These are phyloP conservation scores for Escallonia herrerae DNA, from an alignment of 129 eudicot genomes.

Conservation along the genomic window DNA sequence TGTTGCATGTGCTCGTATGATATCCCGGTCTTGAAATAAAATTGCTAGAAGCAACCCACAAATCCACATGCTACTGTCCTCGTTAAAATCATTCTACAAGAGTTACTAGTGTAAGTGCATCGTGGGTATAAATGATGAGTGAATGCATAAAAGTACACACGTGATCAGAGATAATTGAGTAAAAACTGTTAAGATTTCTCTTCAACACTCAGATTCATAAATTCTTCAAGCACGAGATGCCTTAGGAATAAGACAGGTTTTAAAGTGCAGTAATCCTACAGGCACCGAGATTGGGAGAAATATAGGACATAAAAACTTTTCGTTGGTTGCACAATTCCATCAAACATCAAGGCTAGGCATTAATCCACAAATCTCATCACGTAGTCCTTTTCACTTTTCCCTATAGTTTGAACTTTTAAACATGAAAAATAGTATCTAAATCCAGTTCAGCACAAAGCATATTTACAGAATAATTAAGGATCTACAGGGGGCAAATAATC, in stretches of 20 bases:
- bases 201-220: too few species aligned
- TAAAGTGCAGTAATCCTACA: not conserved
- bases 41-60: constrained; percentile 74
- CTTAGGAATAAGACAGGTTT: not conserved
- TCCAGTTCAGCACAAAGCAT: too few species aligned
- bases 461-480: too few species aligned
- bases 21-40: constrained; percentile 86
- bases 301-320: not conserved
- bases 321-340: not conserved
- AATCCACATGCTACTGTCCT: constrained; percentile 84
- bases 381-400: not conserved
- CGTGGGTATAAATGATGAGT: not conserved
- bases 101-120: constrained; percentile 1
- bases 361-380: not conserved
- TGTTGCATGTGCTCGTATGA: constrained; percentile 73
- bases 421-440: too few species aligned
- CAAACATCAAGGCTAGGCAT: not conserved
- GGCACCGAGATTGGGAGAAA: not conserved
- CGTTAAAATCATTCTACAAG: constrained; percentile 59
- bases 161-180: too few species aligned
- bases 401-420: too few species aligned
- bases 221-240: too few species aligned
- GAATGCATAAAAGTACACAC: not conserved
- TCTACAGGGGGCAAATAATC: too few species aligned
- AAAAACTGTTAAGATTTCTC: too few species aligned